These are phyloP conservation scores for Dactylellina leptospora DNA, from an alignment of 2,329 filamentous ascomycete species.

Conservation along the genomic window DNA sequence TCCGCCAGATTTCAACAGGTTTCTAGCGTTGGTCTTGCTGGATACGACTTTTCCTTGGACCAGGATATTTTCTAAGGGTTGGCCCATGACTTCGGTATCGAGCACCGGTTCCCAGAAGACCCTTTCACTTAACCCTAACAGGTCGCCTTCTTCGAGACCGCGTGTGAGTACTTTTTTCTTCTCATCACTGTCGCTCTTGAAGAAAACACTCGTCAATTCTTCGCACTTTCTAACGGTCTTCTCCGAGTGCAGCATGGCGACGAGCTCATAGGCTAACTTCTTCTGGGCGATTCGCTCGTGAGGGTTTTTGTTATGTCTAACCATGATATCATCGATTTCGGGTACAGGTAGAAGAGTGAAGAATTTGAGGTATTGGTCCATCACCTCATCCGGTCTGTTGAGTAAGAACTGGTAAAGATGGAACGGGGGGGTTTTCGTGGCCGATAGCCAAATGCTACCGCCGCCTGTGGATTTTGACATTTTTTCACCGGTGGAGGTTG, in stretches of 20 bases:
- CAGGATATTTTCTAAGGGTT: conserved; percentile 26
- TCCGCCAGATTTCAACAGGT: conserved; percentile 24
- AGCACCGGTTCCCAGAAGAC: conserved; percentile 28
- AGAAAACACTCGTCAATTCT: conserved; percentile 50
- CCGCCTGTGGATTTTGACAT: conserved; percentile 82
- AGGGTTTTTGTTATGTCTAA: conserved; percentile 72
- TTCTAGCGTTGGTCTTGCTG: conserved; percentile 26
- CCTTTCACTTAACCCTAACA: conserved; percentile 17
- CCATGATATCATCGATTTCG: conserved; percentile 74
- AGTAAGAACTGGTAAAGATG: conserved; percentile 77
- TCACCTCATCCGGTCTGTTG: conserved; percentile 79
- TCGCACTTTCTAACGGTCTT: conserved; percentile 72
- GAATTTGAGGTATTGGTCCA: conserved; percentile 82
- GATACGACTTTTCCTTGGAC: conserved; percentile 9
- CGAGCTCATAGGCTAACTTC: conserved; percentile 79
- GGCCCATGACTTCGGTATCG: neutral
- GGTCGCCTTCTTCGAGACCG: conserved; percentile 9
- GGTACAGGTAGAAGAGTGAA: conserved; percentile 85
- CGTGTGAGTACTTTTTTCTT: neutral
- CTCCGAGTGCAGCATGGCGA: conserved; percentile 79
- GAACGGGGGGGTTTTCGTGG: conserved; percentile 79
- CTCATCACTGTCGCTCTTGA: conserved; percentile 1
- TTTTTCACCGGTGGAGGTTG: conserved; percentile 83
- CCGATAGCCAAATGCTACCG: conserved; percentile 92
- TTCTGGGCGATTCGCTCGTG: conserved; percentile 82